Base-by-base conservation (phyloP, 768 basidiomycete genomes). In the Hydnomerulius pinastri region DNA sequence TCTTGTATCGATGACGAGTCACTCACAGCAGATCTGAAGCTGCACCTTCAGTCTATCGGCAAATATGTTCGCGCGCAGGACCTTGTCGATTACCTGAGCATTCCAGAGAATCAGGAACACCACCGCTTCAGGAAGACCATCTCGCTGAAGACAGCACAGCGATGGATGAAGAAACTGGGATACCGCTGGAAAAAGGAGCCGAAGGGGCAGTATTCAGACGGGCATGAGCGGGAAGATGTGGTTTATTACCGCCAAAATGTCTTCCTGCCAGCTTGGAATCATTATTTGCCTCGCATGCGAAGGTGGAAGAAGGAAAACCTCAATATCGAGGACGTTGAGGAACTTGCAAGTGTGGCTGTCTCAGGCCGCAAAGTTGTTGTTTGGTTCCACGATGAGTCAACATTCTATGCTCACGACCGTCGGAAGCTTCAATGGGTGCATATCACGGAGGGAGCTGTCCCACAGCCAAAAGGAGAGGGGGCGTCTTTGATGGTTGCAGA, bases 371-470 rank as follows among this genome's bases (percentile, higher is more conserved):
- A 8, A 27, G 43, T 39, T 27, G 51, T 61, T 20, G 48, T 64
- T 17, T 71, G 67, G 68, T 69, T 59, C 38, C 73, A 77, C 50
- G 70, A 77, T 50, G 68, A 78, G 49, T 70, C 66, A 2, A 68
- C 56, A 1, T 76, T 75, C 54, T 75, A 75, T 58, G 67, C 66
- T 3, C 53, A 77, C 59, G 70, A 77, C 46, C 53, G 59, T 0
- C 51, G 63, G 1, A 48, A 51, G 17, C 17, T 48, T 21, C 13
- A 46, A 8, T 74, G 71, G 71, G 48, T 55, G 3, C 62, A 69
- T 18, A 47, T 57, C 12, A 37, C 35, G 9, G 65, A 45, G 23
- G 43, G 37, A 62, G 20, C 53, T 5, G 46, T 48, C 3, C 71
- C 66, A 10, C 53, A 67, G 30, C 33, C 46, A n/a, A 74, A 74